Evolutionary conservation across 176 grass and related monocot genomes (phyloP).

Genomic region (Aegilops umbellulata): DNA sequence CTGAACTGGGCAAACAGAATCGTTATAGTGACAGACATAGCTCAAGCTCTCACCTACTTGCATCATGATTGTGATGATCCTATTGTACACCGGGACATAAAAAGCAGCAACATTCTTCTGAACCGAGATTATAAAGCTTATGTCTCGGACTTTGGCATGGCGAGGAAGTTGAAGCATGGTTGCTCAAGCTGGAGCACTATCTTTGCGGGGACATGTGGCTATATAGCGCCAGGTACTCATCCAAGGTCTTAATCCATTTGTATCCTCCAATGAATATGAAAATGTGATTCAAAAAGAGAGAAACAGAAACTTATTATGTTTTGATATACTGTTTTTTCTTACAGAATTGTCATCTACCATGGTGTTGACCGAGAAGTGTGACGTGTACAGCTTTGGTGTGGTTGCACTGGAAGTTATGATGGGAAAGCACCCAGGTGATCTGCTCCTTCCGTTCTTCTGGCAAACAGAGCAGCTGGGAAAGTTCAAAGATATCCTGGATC

Average conservation of each 20-base stretch:
- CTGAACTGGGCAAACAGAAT: background rate
- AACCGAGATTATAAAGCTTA: constrained; percentile 3
- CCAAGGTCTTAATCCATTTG: background rate
- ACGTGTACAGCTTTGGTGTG: constrained; percentile 19
- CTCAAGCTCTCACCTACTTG: constrained; percentile 33
- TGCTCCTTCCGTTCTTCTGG: constrained; percentile 37
- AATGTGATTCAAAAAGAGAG: background rate
- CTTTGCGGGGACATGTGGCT: constrained; percentile 33
- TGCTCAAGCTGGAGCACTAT: constrained; percentile 28
- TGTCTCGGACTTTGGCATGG: constrained; percentile 38
- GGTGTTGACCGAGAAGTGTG: constrained; percentile 23
- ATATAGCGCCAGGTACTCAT: constrained; percentile 30
- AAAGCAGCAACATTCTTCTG: constrained; percentile 34
- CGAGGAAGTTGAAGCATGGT: background rate
- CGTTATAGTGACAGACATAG: background rate
- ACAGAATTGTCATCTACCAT: constrained; percentile 22
- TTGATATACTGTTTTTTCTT: background rate
- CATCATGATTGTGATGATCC: constrained; percentile 31
- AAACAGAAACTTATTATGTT: too few species aligned
- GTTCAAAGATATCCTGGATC: constrained; percentile 17
- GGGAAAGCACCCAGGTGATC: constrained; percentile 24
- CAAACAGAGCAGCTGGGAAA: background rate
- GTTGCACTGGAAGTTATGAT: constrained; percentile 20
- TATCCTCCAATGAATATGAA: too few species aligned
- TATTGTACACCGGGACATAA: constrained; percentile 32